These are phyloP conservation scores for Eimeria sp. DNA, from an alignment of 169 alveolate genomes.

Conservation along the genomic window DNA sequence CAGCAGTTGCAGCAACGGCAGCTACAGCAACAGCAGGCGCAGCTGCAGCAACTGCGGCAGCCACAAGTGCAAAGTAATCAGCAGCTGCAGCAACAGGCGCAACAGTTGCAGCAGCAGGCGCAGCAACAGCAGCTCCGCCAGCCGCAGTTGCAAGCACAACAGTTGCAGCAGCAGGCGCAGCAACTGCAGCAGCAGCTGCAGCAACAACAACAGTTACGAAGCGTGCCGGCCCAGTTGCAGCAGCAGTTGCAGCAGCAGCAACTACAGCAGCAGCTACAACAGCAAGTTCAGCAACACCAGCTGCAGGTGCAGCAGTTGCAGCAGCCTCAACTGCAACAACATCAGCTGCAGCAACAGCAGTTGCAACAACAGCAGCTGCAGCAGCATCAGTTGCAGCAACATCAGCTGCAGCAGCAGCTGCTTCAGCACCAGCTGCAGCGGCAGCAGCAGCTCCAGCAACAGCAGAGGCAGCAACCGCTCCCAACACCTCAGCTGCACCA, in stretches of 20 bases:
- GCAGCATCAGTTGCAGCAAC: slow-evolving; percentile 33
- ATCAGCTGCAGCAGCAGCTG: slow-evolving; percentile 30
- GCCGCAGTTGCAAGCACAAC: not conserved
- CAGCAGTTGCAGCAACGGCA: slow-evolving; percentile 21
- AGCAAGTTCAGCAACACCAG: slow-evolving; percentile 44
- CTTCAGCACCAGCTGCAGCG: slow-evolving; percentile 5
- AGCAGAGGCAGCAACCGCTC: slow-evolving; percentile 8
- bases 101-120: slow-evolving; percentile 29
- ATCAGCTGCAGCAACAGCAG: not conserved
- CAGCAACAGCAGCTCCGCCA: not conserved
- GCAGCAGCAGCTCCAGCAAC: slow-evolving; percentile 64
- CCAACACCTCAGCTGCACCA: slow-evolving; percentile 27
- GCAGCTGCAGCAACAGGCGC: slow-evolving; percentile 23
- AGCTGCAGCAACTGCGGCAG: slow-evolving; percentile 17
- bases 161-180: slow-evolving; percentile 4
- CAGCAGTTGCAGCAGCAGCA: slow-evolving; percentile 26
- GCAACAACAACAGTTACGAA: slow-evolving; percentile 7
- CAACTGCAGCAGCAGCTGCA: slow-evolving; percentile 57
- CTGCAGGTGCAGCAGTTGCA: slow-evolving; percentile 59
- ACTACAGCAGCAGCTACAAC: slow-evolving; percentile 32
- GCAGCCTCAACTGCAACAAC: not conserved
- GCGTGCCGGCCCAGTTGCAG: not conserved
- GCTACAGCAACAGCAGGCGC: slow-evolving; percentile 29
- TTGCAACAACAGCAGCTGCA: slow-evolving; percentile 18
- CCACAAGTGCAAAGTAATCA: not conserved